These are phyloP conservation scores for Calonectria pteridis DNA, from an alignment of 2,329 filamentous ascomycete species.

Conservation along the genomic window DNA sequence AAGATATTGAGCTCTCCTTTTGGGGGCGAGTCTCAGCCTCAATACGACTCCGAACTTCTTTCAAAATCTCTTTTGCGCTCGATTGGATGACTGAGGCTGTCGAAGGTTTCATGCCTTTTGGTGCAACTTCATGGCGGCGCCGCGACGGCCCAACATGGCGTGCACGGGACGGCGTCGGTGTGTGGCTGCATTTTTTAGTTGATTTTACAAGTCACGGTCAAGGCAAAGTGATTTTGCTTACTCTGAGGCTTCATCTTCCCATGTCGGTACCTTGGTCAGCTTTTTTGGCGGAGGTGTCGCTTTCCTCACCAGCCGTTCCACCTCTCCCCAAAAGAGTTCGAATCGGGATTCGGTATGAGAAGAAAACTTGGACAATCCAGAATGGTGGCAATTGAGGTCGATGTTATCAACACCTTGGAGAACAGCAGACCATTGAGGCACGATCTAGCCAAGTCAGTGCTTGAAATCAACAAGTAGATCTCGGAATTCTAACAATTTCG, in stretches of 20 bases:
- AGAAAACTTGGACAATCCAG: conserved; percentile 33
- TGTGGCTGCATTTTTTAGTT: conserved; percentile 1
- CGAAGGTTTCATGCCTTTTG: conserved; percentile 15
- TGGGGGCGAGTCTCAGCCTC: background rate
- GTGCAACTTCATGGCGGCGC: conserved; percentile 23
- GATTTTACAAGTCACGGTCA: rapidly evolving
- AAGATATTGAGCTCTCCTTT: conserved; percentile 16
- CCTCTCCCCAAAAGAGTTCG: conserved; percentile 38
- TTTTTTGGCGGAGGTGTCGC: conserved; percentile 21
- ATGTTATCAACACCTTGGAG: conserved; percentile 37
- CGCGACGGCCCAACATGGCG: conserved; percentile 3
- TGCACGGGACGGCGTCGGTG: background rate
- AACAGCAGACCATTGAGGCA: conserved; percentile 37
- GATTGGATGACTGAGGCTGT: conserved; percentile 31
- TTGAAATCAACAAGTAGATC: background rate
- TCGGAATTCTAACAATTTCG: conserved; percentile 30
- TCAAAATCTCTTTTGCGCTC: conserved; percentile 27
- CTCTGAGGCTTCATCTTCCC: conserved; percentile 28
- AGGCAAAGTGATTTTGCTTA: background rate
- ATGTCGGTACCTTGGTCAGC: conserved; percentile 27
- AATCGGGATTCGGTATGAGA: conserved; percentile 34
- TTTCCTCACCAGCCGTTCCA: conserved; percentile 33
- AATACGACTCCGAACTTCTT: conserved; percentile 26
- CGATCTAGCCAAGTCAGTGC: conserved; percentile 29
- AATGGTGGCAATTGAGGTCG: conserved; percentile 38